phyloP scores from a whole-genome alignment of 768 basidiomycete genomes.

The Boletus sp. region DNA sequence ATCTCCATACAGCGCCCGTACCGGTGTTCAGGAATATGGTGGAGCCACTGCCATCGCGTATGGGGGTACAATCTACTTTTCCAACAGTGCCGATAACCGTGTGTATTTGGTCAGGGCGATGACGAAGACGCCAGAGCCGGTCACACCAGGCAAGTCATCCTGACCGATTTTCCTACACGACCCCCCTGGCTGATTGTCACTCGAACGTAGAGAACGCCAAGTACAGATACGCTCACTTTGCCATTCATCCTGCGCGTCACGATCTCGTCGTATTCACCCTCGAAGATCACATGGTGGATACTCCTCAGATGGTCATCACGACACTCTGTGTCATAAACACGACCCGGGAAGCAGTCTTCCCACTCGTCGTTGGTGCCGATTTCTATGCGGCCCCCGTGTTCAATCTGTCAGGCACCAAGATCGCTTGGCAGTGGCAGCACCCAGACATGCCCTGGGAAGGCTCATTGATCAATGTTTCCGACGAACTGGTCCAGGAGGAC shows the following conservation, averaged over 20 bases:
- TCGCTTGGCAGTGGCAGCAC: constrained; percentile 70
- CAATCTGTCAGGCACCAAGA: constrained; percentile 53
- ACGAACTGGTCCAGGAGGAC: constrained; percentile 35
- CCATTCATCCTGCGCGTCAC: constrained; percentile 51
- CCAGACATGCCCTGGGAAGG: constrained; percentile 77
- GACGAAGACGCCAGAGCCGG: constrained; percentile 38
- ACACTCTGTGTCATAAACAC: constrained; percentile 58
- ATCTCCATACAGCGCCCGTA: constrained; percentile 53
- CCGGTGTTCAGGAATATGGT: constrained; percentile 70
- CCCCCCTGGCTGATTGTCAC: background rate
- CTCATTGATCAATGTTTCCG: constrained; percentile 50
- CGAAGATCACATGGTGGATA: constrained; percentile 64
- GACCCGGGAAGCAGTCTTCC: constrained; percentile 39
- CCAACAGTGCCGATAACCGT: constrained; percentile 50
- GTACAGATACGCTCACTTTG: constrained; percentile 64
- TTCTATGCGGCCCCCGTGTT: constrained; percentile 67
- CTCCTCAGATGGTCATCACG: constrained; percentile 41
- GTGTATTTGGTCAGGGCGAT: constrained; percentile 42
- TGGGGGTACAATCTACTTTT: constrained; percentile 55
- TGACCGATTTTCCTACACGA: background rate
- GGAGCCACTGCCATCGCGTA: constrained; percentile 59
- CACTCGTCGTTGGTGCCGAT: constrained; percentile 58
- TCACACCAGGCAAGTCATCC: constrained; percentile 57
- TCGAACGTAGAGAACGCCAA: constrained; percentile 16
- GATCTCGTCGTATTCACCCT: constrained; percentile 59